Evolutionary conservation across 208 protist genomes (phyloP).

Genomic region (Leishmania martiniquensis): DNA sequence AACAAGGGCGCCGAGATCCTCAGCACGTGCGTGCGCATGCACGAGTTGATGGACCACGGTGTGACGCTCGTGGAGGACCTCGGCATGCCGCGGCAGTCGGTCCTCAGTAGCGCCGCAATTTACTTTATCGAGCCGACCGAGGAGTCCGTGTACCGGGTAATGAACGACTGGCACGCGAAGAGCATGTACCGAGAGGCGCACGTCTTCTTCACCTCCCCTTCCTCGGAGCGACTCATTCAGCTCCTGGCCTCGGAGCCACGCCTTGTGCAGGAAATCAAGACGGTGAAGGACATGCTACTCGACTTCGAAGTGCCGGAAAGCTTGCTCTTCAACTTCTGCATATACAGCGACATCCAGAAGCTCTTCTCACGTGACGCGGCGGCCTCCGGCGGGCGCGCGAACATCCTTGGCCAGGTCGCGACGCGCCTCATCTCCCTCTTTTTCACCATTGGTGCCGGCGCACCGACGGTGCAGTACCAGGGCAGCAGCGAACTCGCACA

Average conservation of each 20-base stretch:
- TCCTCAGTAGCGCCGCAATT: slow-evolving; percentile 63
- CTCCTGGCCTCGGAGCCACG: slow-evolving; percentile 43
- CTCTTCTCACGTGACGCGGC: slow-evolving; percentile 47
- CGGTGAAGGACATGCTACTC: slow-evolving; percentile 71
- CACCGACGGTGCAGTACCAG: slow-evolving; percentile 73
- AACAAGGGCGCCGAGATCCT: slow-evolving; percentile 52
- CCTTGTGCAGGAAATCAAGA: slow-evolving; percentile 46
- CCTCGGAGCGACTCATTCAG: slow-evolving; percentile 45
- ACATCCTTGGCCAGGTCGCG: slow-evolving; percentile 51
- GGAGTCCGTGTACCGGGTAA: slow-evolving; percentile 49
- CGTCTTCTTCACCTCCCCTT: slow-evolving; percentile 69
- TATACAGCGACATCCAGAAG: slow-evolving; percentile 51
- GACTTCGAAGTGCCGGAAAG: slow-evolving; percentile 70
- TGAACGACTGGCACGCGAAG: slow-evolving; percentile 69
- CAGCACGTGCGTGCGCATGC: slow-evolving; percentile 67
- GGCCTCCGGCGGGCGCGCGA: slow-evolving; percentile 37
- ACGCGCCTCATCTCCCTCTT: slow-evolving; percentile 63
- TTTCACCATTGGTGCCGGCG: slow-evolving; percentile 57
- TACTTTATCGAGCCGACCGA: slow-evolving; percentile 70
- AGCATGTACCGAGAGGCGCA: slow-evolving; percentile 71
- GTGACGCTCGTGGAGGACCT: slow-evolving; percentile 83
- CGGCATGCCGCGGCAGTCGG: slow-evolving; percentile 53
- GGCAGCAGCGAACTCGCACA: slow-evolving; percentile 49
- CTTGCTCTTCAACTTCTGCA: slow-evolving; percentile 71
- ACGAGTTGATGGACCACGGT: slow-evolving; percentile 81